These are phyloP conservation scores for Dimocarpus longan DNA, from an alignment of 345 rosid species.

Conservation along the genomic window DNA sequence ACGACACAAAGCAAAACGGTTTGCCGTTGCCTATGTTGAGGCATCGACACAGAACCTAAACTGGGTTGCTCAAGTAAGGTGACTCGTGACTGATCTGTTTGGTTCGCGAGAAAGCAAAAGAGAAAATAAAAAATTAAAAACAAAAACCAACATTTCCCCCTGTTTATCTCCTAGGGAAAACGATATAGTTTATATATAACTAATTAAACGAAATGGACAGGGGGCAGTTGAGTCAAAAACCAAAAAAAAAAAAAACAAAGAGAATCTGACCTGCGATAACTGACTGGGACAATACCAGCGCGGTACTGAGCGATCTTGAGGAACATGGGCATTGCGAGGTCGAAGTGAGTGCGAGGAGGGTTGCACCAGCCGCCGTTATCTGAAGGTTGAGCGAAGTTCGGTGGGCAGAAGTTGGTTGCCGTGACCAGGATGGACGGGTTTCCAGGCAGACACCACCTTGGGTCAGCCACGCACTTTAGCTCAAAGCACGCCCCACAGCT, in stretches of 20 bases:
- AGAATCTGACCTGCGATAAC: conserved; percentile 65
- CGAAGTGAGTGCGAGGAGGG: conserved; percentile 98
- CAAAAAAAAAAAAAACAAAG: no score
- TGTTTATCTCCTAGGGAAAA: not conserved
- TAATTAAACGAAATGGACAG: no score
- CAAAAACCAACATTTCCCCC: not conserved
- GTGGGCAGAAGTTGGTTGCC: conserved; percentile 96
- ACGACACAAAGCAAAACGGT: not conserved
- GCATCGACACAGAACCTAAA: conserved; percentile 1
- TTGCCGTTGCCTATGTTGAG: conserved; percentile 8
- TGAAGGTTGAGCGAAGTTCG: conserved; percentile 76
- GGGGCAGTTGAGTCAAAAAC: not conserved
- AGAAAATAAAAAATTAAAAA: not conserved
- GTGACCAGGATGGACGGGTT: conserved; percentile 79
- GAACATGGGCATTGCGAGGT: conserved; percentile 99
- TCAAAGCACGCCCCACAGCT: conserved; percentile 97
- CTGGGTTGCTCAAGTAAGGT: not conserved
- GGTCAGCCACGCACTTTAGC: conserved; percentile 73
- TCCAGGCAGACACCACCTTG: conserved; percentile 83
- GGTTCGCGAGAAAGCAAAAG: conserved; percentile 21
- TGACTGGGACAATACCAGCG: conserved; percentile 96
- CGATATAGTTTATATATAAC: not conserved
- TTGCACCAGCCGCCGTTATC: conserved; percentile 99
- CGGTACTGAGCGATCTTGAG: conserved; percentile 86
- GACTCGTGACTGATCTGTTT: conserved; percentile 12